Percentiles rank a stretch among this genome's conserved stretches.
Evolutionary conservation across 805 yeast genomes (phyloP).

Genomic region (Wickerhamiella bombiphila): DNA sequence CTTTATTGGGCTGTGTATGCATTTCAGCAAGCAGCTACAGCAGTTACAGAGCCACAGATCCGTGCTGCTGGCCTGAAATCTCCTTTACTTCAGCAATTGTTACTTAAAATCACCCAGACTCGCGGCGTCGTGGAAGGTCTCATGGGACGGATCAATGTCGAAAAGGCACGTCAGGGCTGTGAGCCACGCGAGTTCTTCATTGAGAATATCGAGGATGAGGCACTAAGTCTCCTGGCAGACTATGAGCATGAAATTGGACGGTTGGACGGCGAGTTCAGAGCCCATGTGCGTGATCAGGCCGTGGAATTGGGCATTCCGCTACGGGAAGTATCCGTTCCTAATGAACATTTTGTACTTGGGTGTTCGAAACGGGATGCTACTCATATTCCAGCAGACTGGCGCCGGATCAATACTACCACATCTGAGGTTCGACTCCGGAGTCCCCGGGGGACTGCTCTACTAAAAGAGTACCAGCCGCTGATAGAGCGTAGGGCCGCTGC

Average conservation of each 20-base stretch:
- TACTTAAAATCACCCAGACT: conserved; percentile 27
- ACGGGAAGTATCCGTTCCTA: conserved; percentile 40
- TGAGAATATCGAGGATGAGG: background rate
- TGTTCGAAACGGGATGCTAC: conserved; percentile 46
- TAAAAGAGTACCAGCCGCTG: conserved; percentile 43
- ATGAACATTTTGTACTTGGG: conserved; percentile 64
- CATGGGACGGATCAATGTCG: conserved; percentile 15
- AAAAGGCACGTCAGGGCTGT: conserved; percentile 18
- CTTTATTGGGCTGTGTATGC: conserved; percentile 38
- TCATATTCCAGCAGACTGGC: conserved; percentile 59
- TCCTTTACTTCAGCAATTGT: conserved; percentile 26
- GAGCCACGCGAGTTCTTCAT: conserved; percentile 4
- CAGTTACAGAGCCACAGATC: conserved; percentile 15
- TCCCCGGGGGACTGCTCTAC: conserved; percentile 37
- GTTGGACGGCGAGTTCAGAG: conserved; percentile 34
- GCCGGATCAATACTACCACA: conserved; percentile 56
- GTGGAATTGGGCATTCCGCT: conserved; percentile 40
- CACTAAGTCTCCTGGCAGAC: conserved; percentile 4
- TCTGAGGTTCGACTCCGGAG: conserved; percentile 60
- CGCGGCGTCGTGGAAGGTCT: conserved; percentile 21
- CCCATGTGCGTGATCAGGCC: conserved; percentile 38
- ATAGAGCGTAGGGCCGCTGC: conserved; percentile 36
- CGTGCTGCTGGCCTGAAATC: conserved; percentile 21
- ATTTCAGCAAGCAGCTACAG: conserved; percentile 24
- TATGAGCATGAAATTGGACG: conserved; percentile 28